Evolutionary conservation across 2,329 filamentous ascomycete genomes (phyloP), one percentile per base, ranked within the genome.

Genomic region (Apiospora koreana): DNA sequence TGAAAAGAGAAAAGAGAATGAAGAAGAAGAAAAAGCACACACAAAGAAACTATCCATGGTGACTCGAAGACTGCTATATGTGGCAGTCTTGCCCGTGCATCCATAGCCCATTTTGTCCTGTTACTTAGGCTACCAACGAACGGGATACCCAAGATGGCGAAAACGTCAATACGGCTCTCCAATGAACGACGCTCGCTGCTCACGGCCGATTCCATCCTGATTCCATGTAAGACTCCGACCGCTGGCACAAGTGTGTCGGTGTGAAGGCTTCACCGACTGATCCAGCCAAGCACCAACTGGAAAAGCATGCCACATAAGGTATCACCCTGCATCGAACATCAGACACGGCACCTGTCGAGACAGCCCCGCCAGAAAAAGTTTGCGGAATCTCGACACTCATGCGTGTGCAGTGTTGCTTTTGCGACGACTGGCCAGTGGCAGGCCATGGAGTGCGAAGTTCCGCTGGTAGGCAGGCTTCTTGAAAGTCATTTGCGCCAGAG

Each of bases 321-420:
- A 38, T 62, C 54, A 62, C 54, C 31, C 21, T 62, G 54, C 54
- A 62, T 62, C 54, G n/a, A 38, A n/a, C 54, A n/a, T 62, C 31
- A 10, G 18, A 62, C 31, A 62, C 28, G 16, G n/a, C 28, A 21
- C 50, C 28, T 58, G 50, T 6, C 25, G 25, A 58, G 50, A 21
- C 50, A 58, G 50, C n/a, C 28, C 50, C 50, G n/a, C 21, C 50
- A 9, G 50, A 35, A 58, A n/a, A 16, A 35, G 7, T n/a, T n/a
- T n/a, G n/a, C n/a, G n/a, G n/a, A n/a, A n/a, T n/a, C n/a, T n/a
- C n/a, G n/a, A n/a, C n/a, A n/a, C n/a, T n/a, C 25, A 58, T 31
- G 14, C 21, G 48, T 18, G 14, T 25, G 10, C 9, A 28, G 14
- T 50, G 35, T 35, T 25, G 10, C 23, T 50, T 50, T 50, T 50